Conservation (phyloP, 768 basidiomycete species). For the Cubamyces sp. region DNA sequence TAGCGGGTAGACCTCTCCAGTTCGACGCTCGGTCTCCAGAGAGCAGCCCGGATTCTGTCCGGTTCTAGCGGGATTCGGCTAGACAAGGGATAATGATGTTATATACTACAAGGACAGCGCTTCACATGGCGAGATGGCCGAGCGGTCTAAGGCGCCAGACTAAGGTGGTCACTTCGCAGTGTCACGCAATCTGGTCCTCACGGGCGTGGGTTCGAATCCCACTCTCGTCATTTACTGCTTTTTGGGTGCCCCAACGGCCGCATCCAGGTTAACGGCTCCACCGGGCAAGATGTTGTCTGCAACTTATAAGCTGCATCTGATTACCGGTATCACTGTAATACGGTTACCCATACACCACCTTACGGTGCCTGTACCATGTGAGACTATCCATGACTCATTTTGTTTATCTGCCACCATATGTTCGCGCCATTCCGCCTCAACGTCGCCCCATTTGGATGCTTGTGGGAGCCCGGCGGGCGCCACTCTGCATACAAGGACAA, state of each 20-base stretch:
- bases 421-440: conserved; percentile 7
- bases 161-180: conserved; percentile 7
- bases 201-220: conserved; percentile 58
- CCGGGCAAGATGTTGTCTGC: not conserved
- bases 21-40: not conserved
- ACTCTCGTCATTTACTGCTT: conserved; percentile 31
- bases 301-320: not conserved
- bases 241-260: too few species aligned
- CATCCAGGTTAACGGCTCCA: too few species aligned
- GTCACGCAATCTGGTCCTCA: conserved; percentile 43
- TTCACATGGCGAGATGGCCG: conserved; percentile 65
- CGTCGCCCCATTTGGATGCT: conserved; percentile 10
- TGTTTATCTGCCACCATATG: not conserved
- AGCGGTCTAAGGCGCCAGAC: conserved; percentile 91
- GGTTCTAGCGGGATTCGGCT: too few species aligned
- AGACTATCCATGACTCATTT: not conserved
- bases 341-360: too few species aligned
- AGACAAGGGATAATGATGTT: too few species aligned
- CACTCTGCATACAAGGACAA: conserved; percentile 28
- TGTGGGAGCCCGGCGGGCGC: conserved; percentile 10
- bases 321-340: too few species aligned
- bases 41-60: not conserved
- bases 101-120: not conserved
- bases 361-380: not conserved
- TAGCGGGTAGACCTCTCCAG: not conserved